Base-by-base conservation (phyloP, 2,329 filamentous ascomycete species). In the Colletotrichum lentis region DNA sequence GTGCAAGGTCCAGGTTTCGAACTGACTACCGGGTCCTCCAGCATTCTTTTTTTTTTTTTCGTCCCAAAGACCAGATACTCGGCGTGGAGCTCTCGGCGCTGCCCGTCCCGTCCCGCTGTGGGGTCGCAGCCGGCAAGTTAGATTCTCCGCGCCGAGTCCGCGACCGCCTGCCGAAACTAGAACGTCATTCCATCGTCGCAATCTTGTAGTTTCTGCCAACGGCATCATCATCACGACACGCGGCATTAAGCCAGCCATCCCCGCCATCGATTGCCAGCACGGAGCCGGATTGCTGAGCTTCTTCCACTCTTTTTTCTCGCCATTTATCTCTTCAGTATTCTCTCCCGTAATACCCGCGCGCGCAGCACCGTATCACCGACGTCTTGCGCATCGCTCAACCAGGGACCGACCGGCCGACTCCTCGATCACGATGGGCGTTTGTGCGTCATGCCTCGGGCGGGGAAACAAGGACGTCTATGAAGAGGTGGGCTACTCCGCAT, bases 361-460 rank as follows among this genome's bases (percentile, higher is more conserved):
- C 12, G 22, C 37, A 27, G 12, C 22, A 12, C 14, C 20, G n/a
- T 39, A 22, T 24, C 62, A 20, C 63, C 56, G 43, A 41, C n/a
- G 8, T 39, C 27, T 44, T 37, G 31, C 46, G 52, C 46, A 61
- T 24, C 56, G 24, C n/a, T 31, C 44, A 31, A 63, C 47, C 57
- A 56, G 20, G 56, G 46, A 39, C 41, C 41, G 53, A 39, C 41
- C 41, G 49, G 53, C 61, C 44, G 39, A 43, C 49, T 31, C 20
- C 31, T 61, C 56, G 66, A 66, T 69, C 50, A 58, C 58, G 69
- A 90, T 90, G 88, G 88, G 88, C 68, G 82, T 82, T 76, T 90
- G 87, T 77, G 81, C 84, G 69, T 89, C 87, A 64, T 90, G 88
- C 74, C 78, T 90, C 52, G 86, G 87, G 70, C 77, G 80, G 71